phyloP scores from a whole-genome alignment of 805 yeast genomes.

The Nakazawaea sp. region DNA sequence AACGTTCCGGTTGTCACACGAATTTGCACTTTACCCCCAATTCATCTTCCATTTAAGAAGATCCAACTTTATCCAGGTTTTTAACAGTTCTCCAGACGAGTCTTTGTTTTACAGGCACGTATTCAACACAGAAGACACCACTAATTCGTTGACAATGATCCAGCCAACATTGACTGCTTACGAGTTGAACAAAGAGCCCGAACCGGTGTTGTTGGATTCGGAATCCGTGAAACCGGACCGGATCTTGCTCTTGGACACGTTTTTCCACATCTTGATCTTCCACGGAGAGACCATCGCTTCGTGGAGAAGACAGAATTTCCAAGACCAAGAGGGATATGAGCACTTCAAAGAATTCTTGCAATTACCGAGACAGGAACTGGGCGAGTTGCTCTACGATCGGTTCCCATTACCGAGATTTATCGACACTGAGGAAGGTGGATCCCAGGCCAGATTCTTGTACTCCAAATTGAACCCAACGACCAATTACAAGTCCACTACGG shows the following conservation, averaged over 20 bases:
- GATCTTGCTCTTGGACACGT: conserved; percentile 56
- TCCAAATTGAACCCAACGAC: conserved; percentile 66
- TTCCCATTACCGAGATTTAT: conserved; percentile 69
- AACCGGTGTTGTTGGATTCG: conserved; percentile 59
- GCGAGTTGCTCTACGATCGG: conserved; percentile 55
- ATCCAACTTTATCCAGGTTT: conserved; percentile 58
- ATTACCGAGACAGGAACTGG: conserved; percentile 59
- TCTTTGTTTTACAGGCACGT: conserved; percentile 59
- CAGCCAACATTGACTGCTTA: conserved; percentile 62
- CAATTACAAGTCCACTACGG: conserved; percentile 32
- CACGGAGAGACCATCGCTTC: conserved; percentile 63
- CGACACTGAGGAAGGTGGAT: conserved; percentile 71
- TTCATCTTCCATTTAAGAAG: conserved; percentile 63
- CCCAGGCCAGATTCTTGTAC: conserved; percentile 66
- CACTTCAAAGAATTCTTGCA: conserved; percentile 54
- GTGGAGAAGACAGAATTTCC: conserved; percentile 62
- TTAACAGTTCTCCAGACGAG: conserved; percentile 69
- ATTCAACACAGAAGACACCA: conserved; percentile 53
- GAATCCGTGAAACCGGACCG: conserved; percentile 51
- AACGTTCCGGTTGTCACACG: conserved; percentile 42
- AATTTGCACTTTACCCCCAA: conserved; percentile 54
- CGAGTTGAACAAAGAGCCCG: conserved; percentile 51
- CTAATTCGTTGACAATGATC: conserved; percentile 57
- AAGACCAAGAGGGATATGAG: conserved; percentile 51
- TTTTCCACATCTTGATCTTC: conserved; percentile 60